Conservation (phyloP, 352 stramenopile genomes). For the Pythium monospermum region DNA sequence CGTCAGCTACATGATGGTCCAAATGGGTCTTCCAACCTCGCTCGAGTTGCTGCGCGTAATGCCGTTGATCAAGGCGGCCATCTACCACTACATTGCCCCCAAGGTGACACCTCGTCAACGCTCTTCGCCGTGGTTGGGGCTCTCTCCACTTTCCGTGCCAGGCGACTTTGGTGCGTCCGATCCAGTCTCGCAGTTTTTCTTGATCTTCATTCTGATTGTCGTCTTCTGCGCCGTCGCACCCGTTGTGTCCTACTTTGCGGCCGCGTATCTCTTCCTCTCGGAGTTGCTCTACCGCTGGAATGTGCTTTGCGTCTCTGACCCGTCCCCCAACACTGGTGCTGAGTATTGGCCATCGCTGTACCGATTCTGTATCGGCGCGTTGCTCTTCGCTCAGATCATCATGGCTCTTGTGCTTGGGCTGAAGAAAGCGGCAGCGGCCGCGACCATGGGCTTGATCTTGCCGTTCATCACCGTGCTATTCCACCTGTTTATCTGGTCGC, state of each 20-base stretch:
- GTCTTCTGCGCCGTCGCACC: constrained; percentile 72
- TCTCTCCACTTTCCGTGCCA: constrained; percentile 49
- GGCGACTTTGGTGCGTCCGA: constrained; percentile 59
- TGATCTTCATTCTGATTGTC: constrained; percentile 71
- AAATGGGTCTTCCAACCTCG: constrained; percentile 57
- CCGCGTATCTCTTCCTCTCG: constrained; percentile 62
- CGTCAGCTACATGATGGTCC: constrained; percentile 75
- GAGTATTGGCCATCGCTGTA: constrained; percentile 80
- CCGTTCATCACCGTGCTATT: constrained; percentile 63
- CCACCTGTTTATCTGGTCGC: constrained; percentile 62
- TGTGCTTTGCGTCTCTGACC: constrained; percentile 66
- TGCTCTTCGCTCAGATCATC: constrained; percentile 77
- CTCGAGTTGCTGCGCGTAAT: constrained; percentile 68
- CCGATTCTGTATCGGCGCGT: constrained; percentile 68
- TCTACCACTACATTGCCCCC: constrained; percentile 69
- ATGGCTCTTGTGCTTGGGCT: constrained; percentile 69
- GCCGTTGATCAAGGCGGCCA: constrained; percentile 67
- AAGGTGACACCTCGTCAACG: constrained; percentile 80
- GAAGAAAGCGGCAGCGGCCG: constrained; percentile 61
- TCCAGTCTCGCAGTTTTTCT: constrained; percentile 58
- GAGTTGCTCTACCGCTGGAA: constrained; percentile 75
- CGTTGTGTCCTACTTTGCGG: constrained; percentile 76
- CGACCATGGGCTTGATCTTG: constrained; percentile 55
- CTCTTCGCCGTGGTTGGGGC: constrained; percentile 59
- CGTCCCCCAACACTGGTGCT: constrained; percentile 58